Conservation (phyloP, 2,329 filamentous ascomycete genomes). For the Fusarium graminum region DNA sequence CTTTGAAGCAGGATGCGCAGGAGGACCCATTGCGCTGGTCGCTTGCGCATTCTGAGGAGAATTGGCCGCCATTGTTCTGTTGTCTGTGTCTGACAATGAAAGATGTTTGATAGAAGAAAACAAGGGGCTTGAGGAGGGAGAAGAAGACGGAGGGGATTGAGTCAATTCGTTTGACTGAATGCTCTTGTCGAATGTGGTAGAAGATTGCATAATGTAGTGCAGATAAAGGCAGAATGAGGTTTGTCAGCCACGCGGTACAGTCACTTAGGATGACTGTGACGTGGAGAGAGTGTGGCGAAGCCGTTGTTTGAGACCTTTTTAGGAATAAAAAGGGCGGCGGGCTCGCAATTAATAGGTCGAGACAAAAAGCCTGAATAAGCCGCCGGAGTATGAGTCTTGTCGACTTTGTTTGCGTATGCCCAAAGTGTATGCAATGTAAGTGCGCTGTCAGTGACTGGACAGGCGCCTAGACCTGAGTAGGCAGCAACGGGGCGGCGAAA, state of each 20-base stretch:
- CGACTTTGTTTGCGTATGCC: slow-evolving; percentile 42
- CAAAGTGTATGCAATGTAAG: slow-evolving; percentile 44
- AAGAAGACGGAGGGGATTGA: slow-evolving; percentile 36
- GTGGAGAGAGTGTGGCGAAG: slow-evolving; percentile 46
- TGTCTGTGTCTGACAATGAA: slow-evolving; percentile 32
- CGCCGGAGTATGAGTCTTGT: slow-evolving; percentile 40
- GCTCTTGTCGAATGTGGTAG: slow-evolving; percentile 51
- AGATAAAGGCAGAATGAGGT: slow-evolving; percentile 46
- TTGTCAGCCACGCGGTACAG: slow-evolving; percentile 54
- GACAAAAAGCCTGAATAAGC: slow-evolving; percentile 36
- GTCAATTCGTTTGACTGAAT: slow-evolving; percentile 38
- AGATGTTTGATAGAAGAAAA: slow-evolving; percentile 32
- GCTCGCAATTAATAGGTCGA: slow-evolving; percentile 40
- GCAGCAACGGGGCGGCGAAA: slow-evolving; percentile 45
- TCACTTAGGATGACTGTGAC: slow-evolving; percentile 45
- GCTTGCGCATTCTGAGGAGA: slow-evolving; percentile 39
- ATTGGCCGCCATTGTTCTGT: slow-evolving; percentile 47
- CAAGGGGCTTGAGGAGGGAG: slow-evolving; percentile 23
- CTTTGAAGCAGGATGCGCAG: slow-evolving; percentile 48
- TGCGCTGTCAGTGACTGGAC: slow-evolving; percentile 44
- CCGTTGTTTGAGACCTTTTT: slow-evolving; percentile 31
- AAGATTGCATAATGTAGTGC: slow-evolving; percentile 46
- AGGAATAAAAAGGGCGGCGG: slow-evolving; percentile 35
- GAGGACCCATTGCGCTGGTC: slow-evolving; percentile 50
- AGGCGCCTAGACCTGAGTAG: slow-evolving; percentile 46